These are phyloP conservation scores for Fragaria iinumae DNA, from an alignment of 306 rosid species.

Conservation along the genomic window DNA sequence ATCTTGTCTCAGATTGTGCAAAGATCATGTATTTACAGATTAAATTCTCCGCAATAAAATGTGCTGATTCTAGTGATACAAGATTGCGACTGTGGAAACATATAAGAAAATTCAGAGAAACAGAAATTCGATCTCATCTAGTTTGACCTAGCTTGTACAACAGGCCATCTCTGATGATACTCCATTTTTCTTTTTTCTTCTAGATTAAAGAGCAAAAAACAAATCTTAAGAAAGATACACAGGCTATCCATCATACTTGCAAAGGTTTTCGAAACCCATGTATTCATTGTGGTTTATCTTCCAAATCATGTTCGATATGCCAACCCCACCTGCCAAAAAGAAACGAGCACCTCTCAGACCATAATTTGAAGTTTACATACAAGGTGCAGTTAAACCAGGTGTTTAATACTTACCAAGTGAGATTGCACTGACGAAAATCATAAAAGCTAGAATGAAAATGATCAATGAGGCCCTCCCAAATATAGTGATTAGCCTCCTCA, in stretches of 20 bases:
- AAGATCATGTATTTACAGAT: background rate
- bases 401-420: slow-evolving; percentile 52
- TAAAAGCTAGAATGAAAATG: slow-evolving; percentile 76
- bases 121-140: background rate
- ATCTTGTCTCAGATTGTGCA: background rate
- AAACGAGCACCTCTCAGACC: slow-evolving; percentile 8
- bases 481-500: slow-evolving; percentile 56
- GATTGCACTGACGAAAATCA: slow-evolving; percentile 71
- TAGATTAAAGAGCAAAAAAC: background rate
- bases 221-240: background rate
- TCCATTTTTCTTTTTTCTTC: background rate
- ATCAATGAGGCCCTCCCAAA: slow-evolving; percentile 85
- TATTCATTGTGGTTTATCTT: slow-evolving; percentile 54
- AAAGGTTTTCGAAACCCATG: slow-evolving; percentile 87
- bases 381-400: background rate
- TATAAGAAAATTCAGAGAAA: background rate
- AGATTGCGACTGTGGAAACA: background rate
- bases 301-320: slow-evolving; percentile 55
- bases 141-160: background rate
- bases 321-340: slow-evolving; percentile 70
- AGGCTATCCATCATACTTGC: slow-evolving; percentile 50
- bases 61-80: background rate
- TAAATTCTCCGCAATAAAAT: background rate
- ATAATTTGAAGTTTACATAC: background rate
- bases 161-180: background rate